Evolutionary conservation across 805 yeast genomes (phyloP).

Genomic region (Starmerella powellii): DNA sequence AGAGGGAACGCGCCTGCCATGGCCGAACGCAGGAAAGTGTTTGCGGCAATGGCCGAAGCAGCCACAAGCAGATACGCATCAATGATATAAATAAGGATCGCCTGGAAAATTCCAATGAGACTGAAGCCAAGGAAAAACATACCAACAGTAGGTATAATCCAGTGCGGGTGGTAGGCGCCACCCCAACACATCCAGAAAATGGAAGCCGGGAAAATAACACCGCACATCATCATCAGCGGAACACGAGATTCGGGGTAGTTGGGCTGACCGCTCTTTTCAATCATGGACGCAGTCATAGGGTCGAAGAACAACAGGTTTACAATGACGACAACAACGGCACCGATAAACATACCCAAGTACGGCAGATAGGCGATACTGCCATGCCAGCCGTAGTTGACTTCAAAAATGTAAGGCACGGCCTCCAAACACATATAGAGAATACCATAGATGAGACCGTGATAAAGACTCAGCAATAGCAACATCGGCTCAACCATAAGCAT

Average conservation of each 20-base stretch:
- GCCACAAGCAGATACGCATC: constrained; percentile 48
- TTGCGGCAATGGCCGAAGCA: constrained; percentile 56
- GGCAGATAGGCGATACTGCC: constrained; percentile 65
- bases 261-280: constrained; percentile 43
- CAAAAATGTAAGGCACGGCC: constrained; percentile 65
- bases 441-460: constrained; percentile 71
- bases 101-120: constrained; percentile 45
- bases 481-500: constrained; percentile 66
- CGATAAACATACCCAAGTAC: constrained; percentile 62
- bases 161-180: constrained; percentile 62
- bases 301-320: constrained; percentile 43
- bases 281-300: constrained; percentile 37
- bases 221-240: constrained; percentile 63
- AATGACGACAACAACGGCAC: constrained; percentile 48
- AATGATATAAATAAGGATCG: constrained; percentile 47
- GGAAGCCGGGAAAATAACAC: constrained; percentile 61
- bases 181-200: constrained; percentile 83
- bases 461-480: constrained; percentile 51
- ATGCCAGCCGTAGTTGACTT: constrained; percentile 44
- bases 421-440: constrained; percentile 60
- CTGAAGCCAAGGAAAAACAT: constrained; percentile 44
- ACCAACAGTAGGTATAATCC: constrained; percentile 50
- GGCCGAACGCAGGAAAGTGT: constrained; percentile 45
- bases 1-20: constrained; percentile 54
- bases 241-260: constrained; percentile 72